phyloP scores from a whole-genome alignment of 78 protist species.

The Guillardia theta region DNA sequence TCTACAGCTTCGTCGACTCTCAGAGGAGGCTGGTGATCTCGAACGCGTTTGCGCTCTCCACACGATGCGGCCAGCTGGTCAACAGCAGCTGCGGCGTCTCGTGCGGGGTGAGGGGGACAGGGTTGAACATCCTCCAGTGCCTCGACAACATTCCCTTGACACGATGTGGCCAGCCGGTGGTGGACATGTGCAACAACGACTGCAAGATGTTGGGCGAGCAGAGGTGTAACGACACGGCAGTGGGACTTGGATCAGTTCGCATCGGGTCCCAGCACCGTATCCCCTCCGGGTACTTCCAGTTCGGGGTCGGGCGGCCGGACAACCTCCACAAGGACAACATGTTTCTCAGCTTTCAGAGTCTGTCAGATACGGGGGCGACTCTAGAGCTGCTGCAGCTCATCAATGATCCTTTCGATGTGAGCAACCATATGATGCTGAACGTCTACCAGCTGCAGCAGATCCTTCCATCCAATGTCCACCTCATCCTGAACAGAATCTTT shows the following conservation, averaged over 20 bases:
- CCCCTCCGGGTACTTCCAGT: background rate
- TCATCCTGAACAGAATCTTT: no score
- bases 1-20: background rate
- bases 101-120: slow-evolving; percentile 17
- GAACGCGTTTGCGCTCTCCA: background rate
- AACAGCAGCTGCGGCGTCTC: slow-evolving; percentile 1
- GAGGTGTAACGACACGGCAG: background rate
- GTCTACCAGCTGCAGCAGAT: no score
- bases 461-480: no score
- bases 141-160: background rate
- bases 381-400: no score
- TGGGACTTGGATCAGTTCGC: background rate
- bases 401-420: no score
- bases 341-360: background rate
- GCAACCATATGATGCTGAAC: no score
- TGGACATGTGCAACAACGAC: slow-evolving; percentile 21
- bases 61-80: background rate
- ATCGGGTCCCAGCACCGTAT: background rate
- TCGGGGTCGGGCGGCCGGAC: background rate
- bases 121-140: background rate
- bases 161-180: background rate
- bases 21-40: slow-evolving; percentile 2
- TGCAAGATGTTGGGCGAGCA: background rate
- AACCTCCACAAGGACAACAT: background rate
- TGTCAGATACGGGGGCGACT: no score